A percentile compares a stretch with the other conserved stretches of the same genome.
phyloP scores from a whole-genome alignment of 306 rosid species.

The Urtica urens region DNA sequence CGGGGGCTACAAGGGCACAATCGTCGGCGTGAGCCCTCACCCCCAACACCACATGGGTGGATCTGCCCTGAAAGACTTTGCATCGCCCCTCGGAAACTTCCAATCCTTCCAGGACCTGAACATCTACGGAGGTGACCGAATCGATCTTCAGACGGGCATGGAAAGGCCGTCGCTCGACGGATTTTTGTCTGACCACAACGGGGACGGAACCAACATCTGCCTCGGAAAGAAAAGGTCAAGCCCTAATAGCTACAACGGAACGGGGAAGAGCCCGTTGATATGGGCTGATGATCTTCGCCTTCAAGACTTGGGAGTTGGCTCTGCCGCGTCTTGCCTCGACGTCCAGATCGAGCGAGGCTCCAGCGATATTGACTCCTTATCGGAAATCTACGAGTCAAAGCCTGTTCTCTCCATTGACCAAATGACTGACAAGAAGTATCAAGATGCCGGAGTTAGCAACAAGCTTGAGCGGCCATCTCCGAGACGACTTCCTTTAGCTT shows the following conservation, averaged over 20 bases:
- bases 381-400: constrained; percentile 66
- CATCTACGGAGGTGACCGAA: constrained; percentile 63
- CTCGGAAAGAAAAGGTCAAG: constrained; percentile 60
- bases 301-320: constrained; percentile 81
- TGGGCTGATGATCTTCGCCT: constrained; percentile 90
- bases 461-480: constrained; percentile 87
- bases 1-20: constrained; percentile 34
- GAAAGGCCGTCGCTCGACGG: constrained; percentile 49
- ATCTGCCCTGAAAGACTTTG: constrained; percentile 46
- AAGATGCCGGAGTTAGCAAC: constrained; percentile 27
- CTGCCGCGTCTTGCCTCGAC: constrained; percentile 62
- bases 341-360: constrained; percentile 41
- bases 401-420: constrained; percentile 36
- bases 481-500: constrained; percentile 35
- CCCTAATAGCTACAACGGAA: constrained; percentile 34
- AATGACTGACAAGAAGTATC: constrained; percentile 33
- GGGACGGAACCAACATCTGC: constrained; percentile 21
- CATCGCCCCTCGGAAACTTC: constrained; percentile 55
- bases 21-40: constrained; percentile 16
- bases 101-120: constrained; percentile 87
- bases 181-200: constrained; percentile 33
- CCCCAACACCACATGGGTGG: neutral
- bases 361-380: constrained; percentile 46
- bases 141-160: constrained; percentile 46
- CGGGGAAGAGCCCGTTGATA: constrained; percentile 74